Conservation (phyloP, 2,329 filamentous ascomycete species). For the Aspergillus calidoustus region DNA sequence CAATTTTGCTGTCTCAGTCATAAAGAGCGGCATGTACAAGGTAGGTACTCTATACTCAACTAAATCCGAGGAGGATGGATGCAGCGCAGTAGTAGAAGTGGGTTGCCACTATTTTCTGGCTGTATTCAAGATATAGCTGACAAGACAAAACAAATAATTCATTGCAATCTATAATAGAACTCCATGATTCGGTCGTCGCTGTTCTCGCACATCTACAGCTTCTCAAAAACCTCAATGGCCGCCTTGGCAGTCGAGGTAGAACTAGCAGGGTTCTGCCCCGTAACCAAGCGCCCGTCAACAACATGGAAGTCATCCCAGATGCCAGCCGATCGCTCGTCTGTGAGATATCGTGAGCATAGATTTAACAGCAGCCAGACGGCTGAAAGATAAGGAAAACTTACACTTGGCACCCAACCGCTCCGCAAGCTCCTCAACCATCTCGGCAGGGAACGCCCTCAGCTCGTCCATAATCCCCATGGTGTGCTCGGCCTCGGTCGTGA, state of each 20-base stretch:
- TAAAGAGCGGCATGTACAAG: no score
- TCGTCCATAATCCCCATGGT: conserved; percentile 9
- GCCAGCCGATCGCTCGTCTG: conserved; percentile 4
- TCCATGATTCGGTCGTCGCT: no score
- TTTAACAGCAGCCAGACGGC: no score
- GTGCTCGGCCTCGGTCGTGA: conserved; percentile 11
- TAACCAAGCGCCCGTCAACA: conserved; percentile 12
- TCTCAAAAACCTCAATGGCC: conserved; percentile 13
- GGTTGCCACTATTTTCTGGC: no score
- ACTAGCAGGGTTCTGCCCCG: conserved; percentile 15
- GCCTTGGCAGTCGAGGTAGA: conserved; percentile 9
- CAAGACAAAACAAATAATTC: no score
- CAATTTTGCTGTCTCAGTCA: no score
- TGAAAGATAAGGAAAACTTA: background rate
- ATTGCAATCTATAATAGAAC: no score
- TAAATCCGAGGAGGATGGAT: no score
- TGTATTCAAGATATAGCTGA: no score
- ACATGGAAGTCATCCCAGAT: conserved; percentile 17
- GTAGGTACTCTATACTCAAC: no score
- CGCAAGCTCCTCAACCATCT: conserved; percentile 12
- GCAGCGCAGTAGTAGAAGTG: no score
- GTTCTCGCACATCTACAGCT: background rate
- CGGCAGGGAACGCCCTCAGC: background rate
- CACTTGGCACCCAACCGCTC: conserved; percentile 6
- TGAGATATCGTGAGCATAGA: no score